A percentile compares a stretch with the other conserved stretches of the same genome.
Conservation (phyloP, 768 basidiomycete genomes). For the Kwoniella europaea region DNA sequence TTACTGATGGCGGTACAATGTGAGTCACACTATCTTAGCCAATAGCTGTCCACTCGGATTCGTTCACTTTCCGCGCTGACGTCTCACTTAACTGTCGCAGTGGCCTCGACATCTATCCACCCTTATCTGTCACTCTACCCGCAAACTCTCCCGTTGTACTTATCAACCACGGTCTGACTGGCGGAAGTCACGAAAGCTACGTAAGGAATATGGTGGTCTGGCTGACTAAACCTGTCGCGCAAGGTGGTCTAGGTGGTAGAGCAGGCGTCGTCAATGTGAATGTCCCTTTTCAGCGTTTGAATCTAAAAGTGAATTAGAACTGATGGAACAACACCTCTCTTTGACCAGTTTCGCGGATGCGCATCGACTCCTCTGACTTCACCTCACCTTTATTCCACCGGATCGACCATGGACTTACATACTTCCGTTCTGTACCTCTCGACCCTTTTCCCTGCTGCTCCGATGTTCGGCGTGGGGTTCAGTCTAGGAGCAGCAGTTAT, state of each 20-base stretch:
- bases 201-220: conserved; percentile 76
- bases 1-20: conserved; percentile 59
- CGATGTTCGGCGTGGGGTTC: conserved; percentile 81
- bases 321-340: too few species aligned
- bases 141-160: conserved; percentile 61
- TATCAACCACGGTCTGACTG: conserved; percentile 62
- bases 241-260: conserved; percentile 84
- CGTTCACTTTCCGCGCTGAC: too few species aligned
- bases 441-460: conserved; percentile 73
- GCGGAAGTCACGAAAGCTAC: conserved; percentile 78
- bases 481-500: conserved; percentile 88
- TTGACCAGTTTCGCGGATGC: conserved; percentile 53
- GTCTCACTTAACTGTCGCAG: too few species aligned
- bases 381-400: conserved; percentile 70
- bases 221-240: conserved; percentile 69
- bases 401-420: conserved; percentile 82
- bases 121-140: conserved; percentile 47
- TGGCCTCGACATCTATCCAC: conserved; percentile 52
- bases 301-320: too few species aligned
- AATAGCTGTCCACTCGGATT: too few species aligned
- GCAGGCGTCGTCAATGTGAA: conserved; percentile 90
- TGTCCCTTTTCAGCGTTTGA: not conserved
- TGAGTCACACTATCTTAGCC: too few species aligned
- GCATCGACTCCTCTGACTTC: conserved; percentile 80
- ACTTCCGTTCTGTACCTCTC: conserved; percentile 75